Percentiles rank a stretch among this genome's conserved stretches.
Conservation (phyloP, 2,329 filamentous ascomycete species). For the Diplodia sapinea region DNA sequence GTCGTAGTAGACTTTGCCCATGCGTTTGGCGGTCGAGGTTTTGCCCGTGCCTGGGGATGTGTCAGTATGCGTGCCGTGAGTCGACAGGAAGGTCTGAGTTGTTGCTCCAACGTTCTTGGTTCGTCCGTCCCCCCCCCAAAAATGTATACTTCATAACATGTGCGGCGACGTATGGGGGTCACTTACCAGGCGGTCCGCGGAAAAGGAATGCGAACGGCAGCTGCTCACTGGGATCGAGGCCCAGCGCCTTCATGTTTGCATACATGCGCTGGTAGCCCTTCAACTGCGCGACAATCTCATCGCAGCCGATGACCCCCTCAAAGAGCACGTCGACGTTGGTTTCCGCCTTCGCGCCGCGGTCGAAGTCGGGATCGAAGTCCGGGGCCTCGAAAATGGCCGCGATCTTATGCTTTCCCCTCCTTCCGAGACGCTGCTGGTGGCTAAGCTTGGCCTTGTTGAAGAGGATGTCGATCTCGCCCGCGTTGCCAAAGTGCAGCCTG, state of each 20-base stretch:
- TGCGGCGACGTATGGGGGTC: no score
- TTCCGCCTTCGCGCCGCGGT: constrained; percentile 55
- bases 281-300: constrained; percentile 60
- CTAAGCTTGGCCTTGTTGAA: constrained; percentile 62
- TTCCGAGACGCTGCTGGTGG: constrained; percentile 52
- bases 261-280: constrained; percentile 62
- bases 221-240: constrained; percentile 62
- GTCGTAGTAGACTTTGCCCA: constrained; percentile 77
- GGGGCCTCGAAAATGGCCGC: constrained; percentile 48
- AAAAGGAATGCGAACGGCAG: constrained; percentile 74
- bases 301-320: constrained; percentile 63
- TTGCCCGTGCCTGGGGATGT: constrained; percentile 64
- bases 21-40: constrained; percentile 73
- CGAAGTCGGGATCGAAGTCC: constrained; percentile 67
- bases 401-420: no score
- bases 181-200: constrained; percentile 62
- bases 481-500: constrained; percentile 72
- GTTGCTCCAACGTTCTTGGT: no score
- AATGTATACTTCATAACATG: no score
- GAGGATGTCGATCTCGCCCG: constrained; percentile 74
- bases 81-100: no score
- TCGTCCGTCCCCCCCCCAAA: no score
- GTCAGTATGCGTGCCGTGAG: no score
- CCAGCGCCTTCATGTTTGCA: constrained; percentile 57
- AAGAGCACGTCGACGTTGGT: constrained; percentile 63